Evolutionary conservation across 495 filamentous ascomycete genomes (phyloP).

Genomic region (Neurospora sp.): DNA sequence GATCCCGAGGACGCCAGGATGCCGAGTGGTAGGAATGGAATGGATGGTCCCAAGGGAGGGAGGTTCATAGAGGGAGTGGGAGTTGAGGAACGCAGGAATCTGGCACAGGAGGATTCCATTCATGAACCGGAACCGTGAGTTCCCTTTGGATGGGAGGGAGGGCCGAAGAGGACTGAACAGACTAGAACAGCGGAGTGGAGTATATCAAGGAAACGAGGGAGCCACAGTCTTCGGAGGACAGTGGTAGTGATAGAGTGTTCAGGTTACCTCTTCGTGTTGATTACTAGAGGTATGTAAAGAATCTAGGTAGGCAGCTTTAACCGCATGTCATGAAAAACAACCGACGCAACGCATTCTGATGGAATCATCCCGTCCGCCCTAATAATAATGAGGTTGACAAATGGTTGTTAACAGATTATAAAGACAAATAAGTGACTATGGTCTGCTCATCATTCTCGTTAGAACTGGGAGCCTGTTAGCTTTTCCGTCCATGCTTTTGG

Average conservation of each 20-base stretch:
- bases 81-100: neutral
- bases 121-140: neutral
- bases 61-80: neutral
- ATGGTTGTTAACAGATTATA: neutral
- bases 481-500: neutral
- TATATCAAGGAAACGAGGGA: too few species aligned
- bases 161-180: neutral
- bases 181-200: neutral
- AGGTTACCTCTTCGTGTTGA: neutral
- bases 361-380: neutral
- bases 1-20: neutral
- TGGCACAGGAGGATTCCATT: neutral
- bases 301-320: neutral
- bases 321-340: neutral
- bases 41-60: neutral
- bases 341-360: neutral
- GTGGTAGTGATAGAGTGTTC: neutral
- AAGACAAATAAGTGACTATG: neutral
- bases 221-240: too few species aligned
- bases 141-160: neutral
- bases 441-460: neutral
- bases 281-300: neutral
- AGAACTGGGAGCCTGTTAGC: neutral
- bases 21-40: neutral
- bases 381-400: neutral